Percentiles rank a stretch among this genome's conserved stretches.
Evolutionary conservation across 1,139 yeast genomes (phyloP).

Genomic region (Magnusiomyces paraingens): DNA sequence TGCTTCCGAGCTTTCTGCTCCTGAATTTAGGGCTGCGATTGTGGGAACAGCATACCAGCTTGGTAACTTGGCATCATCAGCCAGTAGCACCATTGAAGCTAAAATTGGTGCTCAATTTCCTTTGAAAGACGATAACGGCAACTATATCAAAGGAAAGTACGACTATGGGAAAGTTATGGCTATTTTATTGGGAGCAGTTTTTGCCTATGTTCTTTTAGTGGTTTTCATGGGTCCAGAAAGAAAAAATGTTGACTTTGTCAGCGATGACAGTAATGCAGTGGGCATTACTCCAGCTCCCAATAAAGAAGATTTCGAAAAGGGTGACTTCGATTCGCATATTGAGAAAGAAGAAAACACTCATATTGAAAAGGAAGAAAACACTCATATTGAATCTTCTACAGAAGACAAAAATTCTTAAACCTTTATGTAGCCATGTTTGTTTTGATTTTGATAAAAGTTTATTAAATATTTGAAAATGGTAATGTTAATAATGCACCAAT

Average conservation of each 20-base stretch:
- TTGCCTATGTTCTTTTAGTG: slow-evolving; percentile 52
- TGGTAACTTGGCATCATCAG: slow-evolving; percentile 79
- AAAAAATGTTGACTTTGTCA: slow-evolving; percentile 35
- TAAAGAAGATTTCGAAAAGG: slow-evolving; percentile 1
- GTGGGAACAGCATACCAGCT: slow-evolving; percentile 74
- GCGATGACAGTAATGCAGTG: not conserved
- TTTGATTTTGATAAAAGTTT: too few species aligned
- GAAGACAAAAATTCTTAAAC: too few species aligned
- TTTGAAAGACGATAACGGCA: slow-evolving; percentile 29
- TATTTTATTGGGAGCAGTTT: slow-evolving; percentile 74
- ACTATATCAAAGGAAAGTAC: slow-evolving; percentile 30
- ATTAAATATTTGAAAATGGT: too few species aligned
- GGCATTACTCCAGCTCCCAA: not conserved
- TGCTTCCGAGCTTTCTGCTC: slow-evolving; percentile 70
- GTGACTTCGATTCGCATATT: not conserved
- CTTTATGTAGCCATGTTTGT: too few species aligned
- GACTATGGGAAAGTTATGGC: slow-evolving; percentile 70
- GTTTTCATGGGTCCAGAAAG: slow-evolving; percentile 71
- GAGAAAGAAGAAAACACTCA: not conserved
- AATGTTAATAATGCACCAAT: too few species aligned
- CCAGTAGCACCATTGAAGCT: slow-evolving; percentile 76
- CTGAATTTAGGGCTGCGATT: slow-evolving; percentile 65
- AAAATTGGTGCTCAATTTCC: slow-evolving; percentile 68
- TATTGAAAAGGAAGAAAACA: not conserved
- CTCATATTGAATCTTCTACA: not conserved